A percentile compares a stretch with the other conserved stretches of the same genome.
Conservation (phyloP, 768 basidiomycete genomes). For the Mycena metata region DNA sequence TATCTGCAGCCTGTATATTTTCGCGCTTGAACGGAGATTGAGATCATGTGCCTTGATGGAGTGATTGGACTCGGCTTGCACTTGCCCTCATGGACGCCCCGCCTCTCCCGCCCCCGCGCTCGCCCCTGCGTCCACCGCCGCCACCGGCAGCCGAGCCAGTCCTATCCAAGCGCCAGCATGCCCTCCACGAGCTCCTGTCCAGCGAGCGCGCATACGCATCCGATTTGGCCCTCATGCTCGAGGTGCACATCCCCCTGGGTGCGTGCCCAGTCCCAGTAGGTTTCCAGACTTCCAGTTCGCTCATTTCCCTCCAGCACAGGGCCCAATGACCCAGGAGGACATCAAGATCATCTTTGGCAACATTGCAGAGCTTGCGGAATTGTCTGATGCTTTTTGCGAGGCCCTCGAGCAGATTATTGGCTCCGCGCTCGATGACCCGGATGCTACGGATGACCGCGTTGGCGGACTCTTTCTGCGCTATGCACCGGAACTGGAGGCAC, state of each 20-base stretch:
- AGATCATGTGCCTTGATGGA: conserved; percentile 15
- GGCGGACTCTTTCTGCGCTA: conserved; percentile 73
- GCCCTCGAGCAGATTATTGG: conserved; percentile 78
- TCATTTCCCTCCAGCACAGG: conserved; percentile 54
- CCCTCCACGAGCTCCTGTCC: conserved; percentile 80
- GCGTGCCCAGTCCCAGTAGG: neutral
- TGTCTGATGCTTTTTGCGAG: conserved; percentile 77
- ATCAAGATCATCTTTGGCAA: conserved; percentile 82
- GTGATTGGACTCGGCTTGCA: conserved; percentile 7
- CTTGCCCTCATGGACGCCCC: conserved; percentile 26
- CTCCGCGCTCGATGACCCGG: conserved; percentile 69
- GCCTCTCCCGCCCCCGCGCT: conserved; percentile 30
- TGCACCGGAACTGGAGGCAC: conserved; percentile 71
- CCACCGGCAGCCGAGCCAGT: conserved; percentile 35
- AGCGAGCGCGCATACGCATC: conserved; percentile 87
- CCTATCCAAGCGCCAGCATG: conserved; percentile 81
- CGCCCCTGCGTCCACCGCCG: conserved; percentile 27
- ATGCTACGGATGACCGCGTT: conserved; percentile 73
- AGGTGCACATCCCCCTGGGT: conserved; percentile 84
- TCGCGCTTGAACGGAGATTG: no score
- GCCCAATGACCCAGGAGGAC: conserved; percentile 81
- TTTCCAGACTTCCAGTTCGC: conserved; percentile 32
- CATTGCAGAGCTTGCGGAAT: conserved; percentile 78
- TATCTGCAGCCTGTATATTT: no score
- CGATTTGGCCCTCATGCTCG: conserved; percentile 84